Percentiles rank a stretch among this genome's conserved stretches.
Conservation (phyloP, 495 filamentous ascomycete species). For the Xylaria castorea region DNA sequence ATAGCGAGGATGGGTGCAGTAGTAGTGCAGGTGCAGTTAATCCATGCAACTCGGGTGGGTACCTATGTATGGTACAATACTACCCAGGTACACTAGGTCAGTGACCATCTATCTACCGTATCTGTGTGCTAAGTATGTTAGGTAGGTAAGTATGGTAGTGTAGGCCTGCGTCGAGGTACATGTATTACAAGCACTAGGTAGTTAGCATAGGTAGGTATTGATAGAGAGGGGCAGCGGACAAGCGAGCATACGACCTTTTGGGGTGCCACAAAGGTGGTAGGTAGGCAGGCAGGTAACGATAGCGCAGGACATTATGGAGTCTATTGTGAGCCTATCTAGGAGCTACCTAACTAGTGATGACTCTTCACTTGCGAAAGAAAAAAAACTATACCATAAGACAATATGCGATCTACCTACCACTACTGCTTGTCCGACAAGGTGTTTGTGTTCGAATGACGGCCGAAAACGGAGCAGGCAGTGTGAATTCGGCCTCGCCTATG, state of each 20-base stretch:
- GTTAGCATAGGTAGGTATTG: neutral
- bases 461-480: conserved; percentile 22
- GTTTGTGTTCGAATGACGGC: conserved; percentile 12
- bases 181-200: neutral
- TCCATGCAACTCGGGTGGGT: conserved; percentile 28
- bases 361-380: conserved; percentile 9
- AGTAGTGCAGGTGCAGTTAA: conserved; percentile 24
- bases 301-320: conserved; percentile 15
- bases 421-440: conserved; percentile 8
- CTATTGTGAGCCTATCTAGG: conserved; percentile 4
- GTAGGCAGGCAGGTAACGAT: conserved; percentile 9
- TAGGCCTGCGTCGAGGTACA: conserved; percentile 3
- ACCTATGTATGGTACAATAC: neutral
- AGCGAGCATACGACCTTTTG: conserved; percentile 10
- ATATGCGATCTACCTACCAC: neutral
- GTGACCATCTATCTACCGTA: conserved; percentile 3
- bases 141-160: neutral
- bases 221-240: neutral
- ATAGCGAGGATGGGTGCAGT: conserved; percentile 22
- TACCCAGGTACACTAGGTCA: conserved; percentile 4
- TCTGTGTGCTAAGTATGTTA: neutral
- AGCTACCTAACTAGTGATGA: conserved; percentile 18
- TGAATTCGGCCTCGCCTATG: conserved; percentile 15
- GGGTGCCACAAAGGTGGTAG: neutral
- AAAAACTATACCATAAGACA: neutral